Base-by-base conservation (phyloP, 2,329 filamentous ascomycete species). In the Pseudogymnoascus sp. region DNA sequence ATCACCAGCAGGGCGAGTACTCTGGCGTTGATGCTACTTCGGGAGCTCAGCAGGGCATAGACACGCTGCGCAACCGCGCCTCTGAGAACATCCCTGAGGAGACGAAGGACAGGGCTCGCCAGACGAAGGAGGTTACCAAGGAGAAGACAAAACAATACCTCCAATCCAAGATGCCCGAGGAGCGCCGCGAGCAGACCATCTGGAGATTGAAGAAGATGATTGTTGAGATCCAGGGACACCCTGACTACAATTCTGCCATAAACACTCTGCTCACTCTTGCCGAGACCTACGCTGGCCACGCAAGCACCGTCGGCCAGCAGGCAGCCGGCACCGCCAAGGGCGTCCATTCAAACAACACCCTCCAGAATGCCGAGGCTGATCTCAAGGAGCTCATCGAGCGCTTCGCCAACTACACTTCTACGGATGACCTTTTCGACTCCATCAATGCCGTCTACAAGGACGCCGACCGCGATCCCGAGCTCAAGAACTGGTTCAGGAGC, bases 201-300 rank as follows among this genome's bases (percentile, higher is more conserved):
- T 96, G 87, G 84, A 90, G 95, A 38, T 78, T 99, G 68, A 99
- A 93, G 86, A 97, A 97, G 85, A 96, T 97, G 89, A 80, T 99
- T 40, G 87, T 97, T 53, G 95, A 99, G 77, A 92, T 96, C 70
- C 95, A 99, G 78, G 90, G 93, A 63, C 95, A 97, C 73, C 85
- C 90, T 64, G 93, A 99, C 71, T 99, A 97, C 76, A 87, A 93
- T 69, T 84, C 89, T 75, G 95, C 95, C n/a, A 88, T 99, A 67
- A 86, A 92, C 70, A 96, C 93, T 2, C 80, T 99, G 5, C 83
- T 99, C 31, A 81, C 85, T 43, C 81, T 99, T 59, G 92, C 91
- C 5, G 92, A 96, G 77, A 85, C 88, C 69, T 99, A 99, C 71
- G 86, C 85, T 65, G 83, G 85, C 59, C 92, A 97, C 71, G 84